Evolutionary conservation across 352 stramenopile species (phyloP), one percentile per base, ranked within the genome.

Genomic region (Nannochloropsis limnetica): DNA sequence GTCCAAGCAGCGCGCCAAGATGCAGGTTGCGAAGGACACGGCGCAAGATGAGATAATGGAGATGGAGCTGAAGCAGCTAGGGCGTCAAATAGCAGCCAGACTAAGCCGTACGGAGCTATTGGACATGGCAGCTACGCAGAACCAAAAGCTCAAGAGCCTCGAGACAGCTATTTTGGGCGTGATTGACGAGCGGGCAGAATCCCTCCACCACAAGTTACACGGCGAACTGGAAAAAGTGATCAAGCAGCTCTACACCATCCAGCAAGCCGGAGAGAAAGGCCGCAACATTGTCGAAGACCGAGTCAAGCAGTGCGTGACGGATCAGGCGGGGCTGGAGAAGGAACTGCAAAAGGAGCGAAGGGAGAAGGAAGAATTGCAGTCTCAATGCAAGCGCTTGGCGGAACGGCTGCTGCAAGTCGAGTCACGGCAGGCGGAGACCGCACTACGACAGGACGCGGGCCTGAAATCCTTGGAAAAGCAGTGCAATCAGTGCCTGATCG

Each of bases 341-440:
- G 25, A 74, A 28, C 61, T 74, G 11, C n/a, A 74, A 74, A 74
- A 25, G n/a, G 61, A 74, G 61, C 61, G 61, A 74, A 74, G 25
- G 61, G 61, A 74, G 61, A 74, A 74, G 11, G 4, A 74, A 74
- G 61, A 74, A 74, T 8, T 74, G n/a, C 3, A 74, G 61, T 31
- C 8, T 8, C 61, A 74, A 23, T 74, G 11, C 25, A 25, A 74
- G 25, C n/a, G n/a, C 25, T 31, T 74, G n/a, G n/a, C n/a, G 1
- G 25, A 74, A 29, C 61, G 11, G n/a, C n/a, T 74, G n/a, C 11
- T 25, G n/a, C 61, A 74, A 74, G 61, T 17, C 9, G 61, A 74
- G 11, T 31, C n/a, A 15, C 15, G 61, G 61, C 61, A 74, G 25
- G 25, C 5, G 25, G 25, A 25, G 3, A 20, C 25, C 3, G 61